Evolutionary conservation across 2,329 filamentous ascomycete species (phyloP), one percentile per base, ranked within the genome.

Genomic region (Fusarium compactum): DNA sequence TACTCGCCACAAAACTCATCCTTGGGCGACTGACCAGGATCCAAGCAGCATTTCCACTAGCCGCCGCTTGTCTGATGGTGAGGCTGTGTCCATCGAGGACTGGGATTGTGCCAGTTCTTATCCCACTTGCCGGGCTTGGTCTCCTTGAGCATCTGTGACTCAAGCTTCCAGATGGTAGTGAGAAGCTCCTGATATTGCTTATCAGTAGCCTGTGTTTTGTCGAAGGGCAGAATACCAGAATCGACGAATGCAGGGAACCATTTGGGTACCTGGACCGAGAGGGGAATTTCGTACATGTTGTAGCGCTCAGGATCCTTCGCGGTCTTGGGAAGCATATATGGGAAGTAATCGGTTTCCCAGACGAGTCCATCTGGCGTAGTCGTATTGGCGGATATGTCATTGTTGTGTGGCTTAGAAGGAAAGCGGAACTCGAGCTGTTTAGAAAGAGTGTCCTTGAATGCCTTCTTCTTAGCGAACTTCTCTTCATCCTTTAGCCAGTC

Each of bases 1-100:
- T 74, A 75, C 29, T 32, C 29, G 25, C 53, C 29, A 43, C 73
- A 75, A 38, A 56, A 60, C 16, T 72, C 59, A 46, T 75, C 62
- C 22, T 43, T 58, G n/a, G 40, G 41, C 10, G 69, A 62, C 25
- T 66, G 66, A 25, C 67, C 71, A 54, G 51, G 27, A 38, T 60
- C 60, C 11, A 72, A 74, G 54, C 73, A 71, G 71, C 73, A 75
- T 75, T 65, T 75, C 73, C 73, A 75, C 72, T 75, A 75, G 67
- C 73, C 73, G 44, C 73, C 73, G 66, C 59, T 71, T 64, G 44
- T 54, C 50, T 66, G 61, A 53, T 67, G 69, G 53, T 61, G 59
- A 43, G 55, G 66, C 53, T 64, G 64, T 32, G 62, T 48, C 73
- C 73, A 75, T 30, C 25, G 48, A 20, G 47, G 22, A 40, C 34